Conservation (phyloP, 1,139 yeast genomes). For the Protomyces inundatus region DNA sequence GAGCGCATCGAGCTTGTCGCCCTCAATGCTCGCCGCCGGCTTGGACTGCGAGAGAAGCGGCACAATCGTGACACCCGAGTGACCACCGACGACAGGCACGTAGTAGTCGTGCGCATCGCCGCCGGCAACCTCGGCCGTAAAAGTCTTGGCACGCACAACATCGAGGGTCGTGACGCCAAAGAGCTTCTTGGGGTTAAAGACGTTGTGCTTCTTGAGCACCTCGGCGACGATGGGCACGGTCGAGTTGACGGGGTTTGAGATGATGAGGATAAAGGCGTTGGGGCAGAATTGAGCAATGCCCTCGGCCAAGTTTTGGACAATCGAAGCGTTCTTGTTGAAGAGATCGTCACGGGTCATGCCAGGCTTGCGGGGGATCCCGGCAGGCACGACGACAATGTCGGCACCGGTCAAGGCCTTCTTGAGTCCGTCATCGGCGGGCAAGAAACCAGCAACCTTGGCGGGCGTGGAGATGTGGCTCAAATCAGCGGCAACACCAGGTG, state of each 20-base stretch:
- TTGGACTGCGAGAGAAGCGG: slow-evolving; percentile 79
- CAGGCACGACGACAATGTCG: slow-evolving; percentile 90
- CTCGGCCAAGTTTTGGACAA: slow-evolving; percentile 85
- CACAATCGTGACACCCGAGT: slow-evolving; percentile 96
- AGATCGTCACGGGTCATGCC: slow-evolving; percentile 62
- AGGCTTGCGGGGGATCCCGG: slow-evolving; percentile 93
- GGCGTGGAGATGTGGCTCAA: slow-evolving; percentile 59
- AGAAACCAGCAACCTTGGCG: slow-evolving; percentile 63
- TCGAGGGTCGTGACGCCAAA: slow-evolving; percentile 98
- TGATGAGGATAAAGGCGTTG: slow-evolving; percentile 77
- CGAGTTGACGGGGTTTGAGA: slow-evolving; percentile 97
- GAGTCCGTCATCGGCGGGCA: slow-evolving; percentile 67
- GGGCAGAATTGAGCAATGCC: slow-evolving; percentile 84
- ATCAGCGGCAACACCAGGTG: slow-evolving; percentile 97
- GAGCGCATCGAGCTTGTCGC: slow-evolving; percentile 53
- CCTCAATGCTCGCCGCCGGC: slow-evolving; percentile 48
- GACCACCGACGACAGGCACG: slow-evolving; percentile 83
- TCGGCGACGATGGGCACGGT: slow-evolving; percentile 98
- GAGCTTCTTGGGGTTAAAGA: slow-evolving; percentile 82
- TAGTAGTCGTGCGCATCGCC: slow-evolving; percentile 49
- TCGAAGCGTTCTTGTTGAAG: slow-evolving; percentile 94
- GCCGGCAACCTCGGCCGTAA: slow-evolving; percentile 63
- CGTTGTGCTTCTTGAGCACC: slow-evolving; percentile 79
- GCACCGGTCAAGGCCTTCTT: slow-evolving; percentile 70
- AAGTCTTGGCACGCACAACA: slow-evolving; percentile 87